Conservation (phyloP, 108 stramenopile genomes). For the Schizochytrium sp. region DNA sequence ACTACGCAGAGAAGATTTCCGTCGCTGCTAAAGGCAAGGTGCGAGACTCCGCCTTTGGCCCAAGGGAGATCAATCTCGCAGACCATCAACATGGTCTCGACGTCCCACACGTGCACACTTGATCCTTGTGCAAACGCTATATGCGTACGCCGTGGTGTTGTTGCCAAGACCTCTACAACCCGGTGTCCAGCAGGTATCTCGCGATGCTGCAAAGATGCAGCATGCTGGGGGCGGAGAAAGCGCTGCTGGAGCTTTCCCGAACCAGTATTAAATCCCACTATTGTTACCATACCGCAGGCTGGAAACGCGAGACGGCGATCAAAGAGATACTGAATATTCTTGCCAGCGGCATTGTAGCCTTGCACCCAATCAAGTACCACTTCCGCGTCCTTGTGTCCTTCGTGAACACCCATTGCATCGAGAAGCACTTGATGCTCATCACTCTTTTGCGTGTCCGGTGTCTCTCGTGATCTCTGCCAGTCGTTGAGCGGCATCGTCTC, state of each 20-base stretch:
- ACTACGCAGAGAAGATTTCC: background rate
- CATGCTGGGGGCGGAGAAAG: background rate
- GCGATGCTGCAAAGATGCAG: too few relatives aligned
- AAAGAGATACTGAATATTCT: background rate
- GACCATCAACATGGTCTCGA: background rate
- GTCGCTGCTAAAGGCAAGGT: background rate
- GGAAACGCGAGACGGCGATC: background rate
- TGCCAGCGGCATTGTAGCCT: background rate
- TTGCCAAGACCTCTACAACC: too few relatives aligned
- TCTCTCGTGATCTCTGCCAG: too few relatives aligned
- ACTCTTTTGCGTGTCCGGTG: too few relatives aligned
- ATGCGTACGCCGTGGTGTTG: too few relatives aligned
- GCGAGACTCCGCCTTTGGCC: background rate
- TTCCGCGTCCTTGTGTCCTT: background rate
- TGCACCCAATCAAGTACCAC: background rate
- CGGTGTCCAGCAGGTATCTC: too few relatives aligned
- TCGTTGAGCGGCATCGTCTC: too few relatives aligned
- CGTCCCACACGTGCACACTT: background rate
- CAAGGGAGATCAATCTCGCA: background rate
- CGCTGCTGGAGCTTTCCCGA: background rate
- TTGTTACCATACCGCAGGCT: background rate
- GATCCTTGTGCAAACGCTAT: background rate
- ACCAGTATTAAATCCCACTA: background rate
- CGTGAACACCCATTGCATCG: background rate
- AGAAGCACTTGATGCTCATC: background rate